Evolutionary conservation across 2,329 filamentous ascomycete genomes (phyloP).

Genomic region (Sporothrix dimorphospora): DNA sequence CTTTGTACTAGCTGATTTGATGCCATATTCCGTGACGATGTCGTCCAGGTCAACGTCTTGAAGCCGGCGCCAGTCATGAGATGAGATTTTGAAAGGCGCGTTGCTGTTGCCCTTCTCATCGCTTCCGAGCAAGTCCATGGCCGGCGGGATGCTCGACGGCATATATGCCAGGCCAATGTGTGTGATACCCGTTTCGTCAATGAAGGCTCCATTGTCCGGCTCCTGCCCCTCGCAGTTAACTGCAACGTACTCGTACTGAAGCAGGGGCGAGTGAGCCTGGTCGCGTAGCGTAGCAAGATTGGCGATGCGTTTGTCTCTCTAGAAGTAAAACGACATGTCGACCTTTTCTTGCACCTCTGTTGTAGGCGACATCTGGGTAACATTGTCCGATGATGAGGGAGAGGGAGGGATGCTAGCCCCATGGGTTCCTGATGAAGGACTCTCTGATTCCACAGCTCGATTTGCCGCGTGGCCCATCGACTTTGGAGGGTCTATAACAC

Average conservation of each 20-base stretch:
- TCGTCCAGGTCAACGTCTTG: neutral
- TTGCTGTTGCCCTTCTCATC: too few relatives aligned
- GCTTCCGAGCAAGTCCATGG: neutral
- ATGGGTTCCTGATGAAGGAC: too few relatives aligned
- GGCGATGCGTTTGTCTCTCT: neutral
- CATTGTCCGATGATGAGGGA: neutral
- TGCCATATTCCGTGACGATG: neutral
- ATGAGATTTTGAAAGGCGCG: neutral
- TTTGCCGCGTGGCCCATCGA: too few relatives aligned
- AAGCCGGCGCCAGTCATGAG: neutral
- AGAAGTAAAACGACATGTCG: neutral
- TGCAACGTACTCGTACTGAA: constrained; percentile 14
- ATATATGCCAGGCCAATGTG: neutral
- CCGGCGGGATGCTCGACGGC: neutral
- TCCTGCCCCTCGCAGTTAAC: neutral
- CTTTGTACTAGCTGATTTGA: neutral
- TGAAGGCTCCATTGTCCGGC: neutral
- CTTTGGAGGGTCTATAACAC: too few relatives aligned
- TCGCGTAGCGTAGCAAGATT: neutral
- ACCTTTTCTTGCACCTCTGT: neutral
- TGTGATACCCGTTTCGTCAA: neutral
- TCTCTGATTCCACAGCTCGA: too few relatives aligned
- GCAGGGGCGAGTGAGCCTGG: constrained; percentile 16
- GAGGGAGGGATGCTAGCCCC: too few relatives aligned
- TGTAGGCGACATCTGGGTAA: neutral